Conservation (phyloP, 192 early-diverging fungal species). For the Gonapodya sp. region DNA sequence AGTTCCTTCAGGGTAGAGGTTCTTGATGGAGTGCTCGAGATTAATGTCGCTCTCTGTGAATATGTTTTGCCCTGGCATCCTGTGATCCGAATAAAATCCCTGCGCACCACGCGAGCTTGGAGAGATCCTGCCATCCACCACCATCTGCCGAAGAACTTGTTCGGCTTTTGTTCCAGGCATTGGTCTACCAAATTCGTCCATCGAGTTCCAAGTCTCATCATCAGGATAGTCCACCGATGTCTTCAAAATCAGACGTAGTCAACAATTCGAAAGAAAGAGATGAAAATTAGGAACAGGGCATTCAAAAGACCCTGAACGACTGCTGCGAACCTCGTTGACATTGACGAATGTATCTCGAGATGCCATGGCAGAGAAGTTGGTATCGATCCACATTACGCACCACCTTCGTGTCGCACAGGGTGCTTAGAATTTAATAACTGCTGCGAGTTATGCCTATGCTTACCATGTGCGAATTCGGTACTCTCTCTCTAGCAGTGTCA, state of each 20-base stretch:
- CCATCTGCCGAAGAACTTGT: neutral
- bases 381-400: neutral
- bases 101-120: neutral
- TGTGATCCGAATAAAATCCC: neutral
- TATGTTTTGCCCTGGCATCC: neutral
- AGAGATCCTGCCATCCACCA: neutral
- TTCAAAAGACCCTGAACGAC: too few relatives aligned
- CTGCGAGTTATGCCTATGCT: too few relatives aligned
- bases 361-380: neutral
- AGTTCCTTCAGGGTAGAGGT: neutral
- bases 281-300: too few relatives aligned
- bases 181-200: constrained; percentile 6
- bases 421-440: too few relatives aligned
- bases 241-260: neutral
- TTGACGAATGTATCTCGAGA: neutral
- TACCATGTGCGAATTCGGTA: neutral
- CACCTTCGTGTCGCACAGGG: neutral
- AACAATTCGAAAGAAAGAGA: neutral
- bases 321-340: neutral
- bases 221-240: neutral
- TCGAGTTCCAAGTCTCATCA: neutral
- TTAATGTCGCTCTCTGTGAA: neutral
- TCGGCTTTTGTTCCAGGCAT: neutral
- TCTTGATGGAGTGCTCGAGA: neutral
- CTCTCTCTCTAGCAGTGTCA: neutral